Evolutionary conservation across 2,329 filamentous ascomycete species (phyloP), one percentile per base, ranked within the genome.

Genomic region (Thielaviopsis populi): DNA sequence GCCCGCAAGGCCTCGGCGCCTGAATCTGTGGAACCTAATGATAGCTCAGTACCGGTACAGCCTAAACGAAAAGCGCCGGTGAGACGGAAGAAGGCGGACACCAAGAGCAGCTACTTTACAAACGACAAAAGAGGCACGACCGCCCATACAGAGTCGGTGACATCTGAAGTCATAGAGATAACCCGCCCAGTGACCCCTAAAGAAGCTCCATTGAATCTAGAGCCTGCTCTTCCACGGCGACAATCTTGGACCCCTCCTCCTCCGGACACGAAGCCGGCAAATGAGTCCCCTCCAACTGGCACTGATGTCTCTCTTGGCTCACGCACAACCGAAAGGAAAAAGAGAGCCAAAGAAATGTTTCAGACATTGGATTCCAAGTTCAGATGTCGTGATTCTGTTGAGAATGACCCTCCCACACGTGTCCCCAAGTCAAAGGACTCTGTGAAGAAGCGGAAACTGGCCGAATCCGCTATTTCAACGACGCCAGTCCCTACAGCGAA

Each of bases 221-320:
- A 63, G 30, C 8, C 62, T 15, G 62, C 62, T 30, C 27, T 66
- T 37, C 65, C 65, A 4, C 46, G 62, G 10, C 46, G 62, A 3
- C n/a, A 22, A 42, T 11, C 46, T 40, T 66, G 65, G 61, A 62
- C 65, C 1, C 64, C 61, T 33, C 64, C 61, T 8, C 62, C 43
- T 1, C 43, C 17, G 2, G 62, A 24, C 19, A 40, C 40, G 8
- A 24, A 17, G 10, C 2, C n/a, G 13, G 11, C n/a, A 6, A 43
- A 46, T 10, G 48, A 37, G n/a, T 56, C 37, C 10, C 27, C 24
- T 24, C 50, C 43, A 19, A 15, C 8, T 40, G 54, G 37, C 8
- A 8, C 2, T 10, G 53, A 43, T 11, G 17, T 56, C 11, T 24
- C 43, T 2, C 8, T 13, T 3, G 19, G 17, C 15, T 37, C 15